Percentiles rank a stretch among this genome's conserved stretches.
Evolutionary conservation across 306 rosid genomes (phyloP).

Genomic region (Myrica gale): DNA sequence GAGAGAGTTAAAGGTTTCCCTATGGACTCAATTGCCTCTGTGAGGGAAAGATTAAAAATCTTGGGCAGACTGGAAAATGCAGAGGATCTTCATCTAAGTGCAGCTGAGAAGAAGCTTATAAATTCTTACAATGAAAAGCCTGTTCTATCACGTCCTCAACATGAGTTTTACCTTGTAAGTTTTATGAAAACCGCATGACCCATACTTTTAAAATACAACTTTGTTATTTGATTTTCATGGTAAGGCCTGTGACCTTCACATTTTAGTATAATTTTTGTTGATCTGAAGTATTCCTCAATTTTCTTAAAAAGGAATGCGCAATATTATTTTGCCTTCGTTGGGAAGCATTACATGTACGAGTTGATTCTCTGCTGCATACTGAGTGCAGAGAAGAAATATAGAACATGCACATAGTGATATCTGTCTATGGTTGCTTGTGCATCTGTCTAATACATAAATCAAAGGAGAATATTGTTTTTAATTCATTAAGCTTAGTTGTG

Average conservation of each 20-base stretch:
- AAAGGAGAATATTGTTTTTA: neutral
- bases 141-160: slow-evolving; percentile 95
- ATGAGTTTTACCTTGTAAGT: slow-evolving; percentile 82
- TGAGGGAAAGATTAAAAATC: slow-evolving; percentile 89
- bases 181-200: neutral
- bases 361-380: neutral
- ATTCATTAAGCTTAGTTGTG: neutral
- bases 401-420: neutral
- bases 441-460: neutral
- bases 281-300: neutral
- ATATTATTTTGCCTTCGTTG: neutral
- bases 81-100: slow-evolving; percentile 72
- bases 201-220: too few relatives aligned
- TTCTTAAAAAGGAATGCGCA: neutral
- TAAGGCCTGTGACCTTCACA: too few relatives aligned
- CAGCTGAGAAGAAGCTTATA: slow-evolving; percentile 86
- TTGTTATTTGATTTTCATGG: neutral
- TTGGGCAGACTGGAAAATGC: slow-evolving; percentile 74
- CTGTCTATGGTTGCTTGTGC: neutral
- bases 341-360: neutral
- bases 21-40: slow-evolving; percentile 74
- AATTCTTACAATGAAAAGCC: slow-evolving; percentile 96
- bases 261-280: neutral
- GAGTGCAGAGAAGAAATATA: neutral
- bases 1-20: slow-evolving; percentile 97